Evolutionary conservation across 805 yeast genomes (phyloP), one percentile per base, ranked within the genome.

Genomic region (Starmera amethionina): DNA sequence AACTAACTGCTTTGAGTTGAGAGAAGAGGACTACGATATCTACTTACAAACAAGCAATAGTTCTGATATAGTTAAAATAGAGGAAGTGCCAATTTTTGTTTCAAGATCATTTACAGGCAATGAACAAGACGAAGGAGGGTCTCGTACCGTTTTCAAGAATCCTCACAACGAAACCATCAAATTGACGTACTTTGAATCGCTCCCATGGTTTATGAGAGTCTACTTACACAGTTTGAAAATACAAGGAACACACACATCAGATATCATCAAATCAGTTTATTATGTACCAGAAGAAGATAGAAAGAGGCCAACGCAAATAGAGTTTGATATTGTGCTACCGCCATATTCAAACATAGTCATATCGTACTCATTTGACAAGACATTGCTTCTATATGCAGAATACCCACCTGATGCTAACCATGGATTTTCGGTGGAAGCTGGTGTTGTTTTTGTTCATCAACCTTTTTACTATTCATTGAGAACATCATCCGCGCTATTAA

Each of bases 391-490:
- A 42, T 79, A 84, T 45, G 83, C 88, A 4, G 97, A 93, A 58
- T 93, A 93, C 54, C 98, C 98, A n/a, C 98, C 98, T 1, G 98
- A 93, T 66, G 97, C 98, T 2, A 93, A 93, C 58, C 97, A 93
- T 52, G 98, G 98, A 1, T 93, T 93, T 61, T 90, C 89, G 43
- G 77, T 93, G 35, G 93, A 93, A 19, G 95, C 97, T 0, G 95
- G 95, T 5, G 82, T 86, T 10, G 68, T 87, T 11, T 72, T 82
- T 3, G 73, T 85, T 0, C 39, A 79, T 8, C 58, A 60, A 10
- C 66, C 65, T 42, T 50, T 28, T 11, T 34, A 44, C 7, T 80
- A 82, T 49, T 69, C 74, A 43, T 50, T 79, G 45, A 72, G 97
- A 55, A 86, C 97, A 0, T 76, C 96, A 5, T 83, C 97, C n/a